phyloP scores from a whole-genome alignment of 2,329 filamentous ascomycete species.

The Coniosporium tulheliwenetii region DNA sequence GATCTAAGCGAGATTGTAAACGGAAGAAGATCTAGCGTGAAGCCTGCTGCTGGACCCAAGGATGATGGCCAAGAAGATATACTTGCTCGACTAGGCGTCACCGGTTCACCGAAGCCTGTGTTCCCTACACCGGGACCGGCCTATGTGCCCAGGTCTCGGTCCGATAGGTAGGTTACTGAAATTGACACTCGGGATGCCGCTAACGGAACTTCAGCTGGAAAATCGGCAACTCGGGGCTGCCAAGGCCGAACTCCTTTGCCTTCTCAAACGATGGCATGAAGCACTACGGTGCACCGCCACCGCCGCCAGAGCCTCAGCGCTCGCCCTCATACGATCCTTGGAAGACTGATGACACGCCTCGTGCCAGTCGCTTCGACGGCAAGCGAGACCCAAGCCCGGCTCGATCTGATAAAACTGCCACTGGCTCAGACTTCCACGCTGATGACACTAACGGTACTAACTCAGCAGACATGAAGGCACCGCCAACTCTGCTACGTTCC shows the following conservation, averaged over 20 bases:
- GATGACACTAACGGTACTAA: conserved; percentile 1
- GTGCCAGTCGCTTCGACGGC: conserved; percentile 1
- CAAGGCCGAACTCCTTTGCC: too few relatives aligned
- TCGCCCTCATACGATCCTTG: conserved; percentile 7
- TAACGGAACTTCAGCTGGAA: too few relatives aligned
- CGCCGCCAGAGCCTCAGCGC: conserved; percentile 4
- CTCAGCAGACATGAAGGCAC: not conserved
- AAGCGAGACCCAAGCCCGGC: not conserved
- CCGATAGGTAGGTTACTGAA: too few relatives aligned
- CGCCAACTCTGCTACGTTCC: not conserved
- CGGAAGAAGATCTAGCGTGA: conserved; percentile 6
- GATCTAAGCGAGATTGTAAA: conserved; percentile 1
- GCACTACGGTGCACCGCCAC: conserved; percentile 5
- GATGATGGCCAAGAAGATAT: conserved; percentile 17
- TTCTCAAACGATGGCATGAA: too few relatives aligned
- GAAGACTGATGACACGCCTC: conserved; percentile 2
- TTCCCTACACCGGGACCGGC: conserved; percentile 21
- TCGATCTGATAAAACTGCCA: conserved; percentile 7
- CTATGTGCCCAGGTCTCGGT: conserved; percentile 8
- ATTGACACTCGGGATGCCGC: too few relatives aligned
- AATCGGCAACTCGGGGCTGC: too few relatives aligned
- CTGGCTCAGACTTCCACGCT: conserved; percentile 9
- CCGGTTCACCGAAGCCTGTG: conserved; percentile 18
- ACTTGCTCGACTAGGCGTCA: conserved; percentile 19
- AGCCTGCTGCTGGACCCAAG: conserved; percentile 10